Base-by-base conservation (phyloP, 805 yeast genomes). In the Ogataea dorogensis region DNA sequence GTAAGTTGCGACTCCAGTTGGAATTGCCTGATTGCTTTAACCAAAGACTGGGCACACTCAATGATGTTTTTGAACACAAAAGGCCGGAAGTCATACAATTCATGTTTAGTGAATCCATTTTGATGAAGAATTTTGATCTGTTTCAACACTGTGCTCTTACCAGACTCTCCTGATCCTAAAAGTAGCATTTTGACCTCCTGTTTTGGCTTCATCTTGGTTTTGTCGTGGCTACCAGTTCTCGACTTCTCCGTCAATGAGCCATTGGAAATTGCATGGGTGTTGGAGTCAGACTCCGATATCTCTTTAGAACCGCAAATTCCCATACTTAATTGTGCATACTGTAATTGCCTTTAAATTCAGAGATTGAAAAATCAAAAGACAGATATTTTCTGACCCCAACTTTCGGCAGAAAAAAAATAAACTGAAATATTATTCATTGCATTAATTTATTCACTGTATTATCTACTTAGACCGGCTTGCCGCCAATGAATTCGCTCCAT, bases 401-500 rank as follows among this genome's bases (percentile, higher is more conserved):
- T 14, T 2, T 21, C 24, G 19, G 20, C 13, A 27, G 6, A 27
- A 27, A 5, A 11, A 16, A 21, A 7, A 8, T 14, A 7, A n/a
- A n/a, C n/a, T n/a, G n/a, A 12, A 12, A 23, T 15, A 11, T 15
- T 23, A 23, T 12, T 20, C 17, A 22, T 34, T 22, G 21, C 23
- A 27, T 34, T 35, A 31, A 22, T 28, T 28, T 29, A 24, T 24
- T 34, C 27, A 28, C 26, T 40, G 24, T 26, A n/a, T 22, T 15
- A n/a, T 12, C 19, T 39, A 20, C 23, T 32, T 26, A 36, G 53
- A 87, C 89, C 35, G 94, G 93, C 71, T 86, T 89, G 35, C 95
- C 95, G 41, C 95, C 96, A 56, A 93, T 77, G 57, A 84, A 93
- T 62, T 91, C 97, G 67, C 95, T 86, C 99, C 99, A 93, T 65